These are phyloP conservation scores for Iris pallida DNA, from an alignment of 116 monocot species.

Conservation along the genomic window DNA sequence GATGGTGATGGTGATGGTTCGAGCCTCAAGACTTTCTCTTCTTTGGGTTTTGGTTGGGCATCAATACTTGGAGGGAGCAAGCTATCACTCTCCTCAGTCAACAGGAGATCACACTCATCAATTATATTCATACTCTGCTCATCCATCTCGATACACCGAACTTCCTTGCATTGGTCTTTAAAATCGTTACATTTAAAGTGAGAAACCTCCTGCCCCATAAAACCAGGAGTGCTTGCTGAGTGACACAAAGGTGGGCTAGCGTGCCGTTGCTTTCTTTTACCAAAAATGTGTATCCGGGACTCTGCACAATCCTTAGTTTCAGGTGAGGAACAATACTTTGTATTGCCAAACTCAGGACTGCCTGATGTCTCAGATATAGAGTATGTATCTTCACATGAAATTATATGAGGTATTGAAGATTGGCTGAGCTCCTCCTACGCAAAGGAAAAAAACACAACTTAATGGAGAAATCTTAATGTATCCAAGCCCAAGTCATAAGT, in stretches of 20 bases:
- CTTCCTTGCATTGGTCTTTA: conserved; percentile 38
- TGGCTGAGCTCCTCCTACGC: conserved; percentile 23
- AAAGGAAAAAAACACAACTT: conserved; percentile 1
- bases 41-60: not conserved
- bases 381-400: conserved; percentile 21
- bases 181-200: conserved; percentile 10
- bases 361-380: conserved; percentile 30
- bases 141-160: conserved; percentile 41
- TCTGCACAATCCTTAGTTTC: conserved; percentile 11
- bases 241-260: conserved; percentile 1
- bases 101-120: conserved; percentile 14
- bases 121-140: conserved; percentile 12
- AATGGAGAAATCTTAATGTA: not conserved
- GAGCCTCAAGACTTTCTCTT: too few species aligned
- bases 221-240: conserved; percentile 25
- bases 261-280: conserved; percentile 1
- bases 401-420: conserved; percentile 11
- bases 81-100: conserved; percentile 27
- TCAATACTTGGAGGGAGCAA: conserved; percentile 18
- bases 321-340: conserved; percentile 8
- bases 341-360: conserved; percentile 20
- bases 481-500: not conserved
- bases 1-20: not conserved
- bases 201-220: conserved; percentile 18
- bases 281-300: not conserved